phyloP scores from a whole-genome alignment of 2,329 filamentous ascomycete species.

The Coniochaeta prunicola region DNA sequence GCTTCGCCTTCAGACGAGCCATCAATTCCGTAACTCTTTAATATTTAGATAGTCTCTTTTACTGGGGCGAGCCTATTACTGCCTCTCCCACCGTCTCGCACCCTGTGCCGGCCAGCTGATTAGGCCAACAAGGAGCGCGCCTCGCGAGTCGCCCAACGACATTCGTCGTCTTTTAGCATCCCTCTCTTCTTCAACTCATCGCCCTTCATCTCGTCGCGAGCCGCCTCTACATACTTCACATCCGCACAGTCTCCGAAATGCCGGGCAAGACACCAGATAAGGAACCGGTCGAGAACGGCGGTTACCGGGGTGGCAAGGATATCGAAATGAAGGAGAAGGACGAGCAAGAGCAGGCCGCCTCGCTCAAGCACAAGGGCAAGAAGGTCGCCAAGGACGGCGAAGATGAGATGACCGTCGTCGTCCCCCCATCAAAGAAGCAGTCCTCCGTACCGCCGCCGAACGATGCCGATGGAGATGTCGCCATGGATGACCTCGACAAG shows the following conservation, averaged over 20 bases:
- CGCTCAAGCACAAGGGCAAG: conserved; percentile 59
- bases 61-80: neutral
- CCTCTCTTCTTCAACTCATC: conserved; percentile 7
- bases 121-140: conserved; percentile 14
- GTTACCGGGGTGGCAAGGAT: conserved; percentile 57
- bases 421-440: conserved; percentile 64
- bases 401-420: conserved; percentile 72
- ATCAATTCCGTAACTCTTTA: neutral
- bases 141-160: conserved; percentile 8
- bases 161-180: conserved; percentile 2
- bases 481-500: conserved; percentile 58
- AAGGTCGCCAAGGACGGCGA: conserved; percentile 59
- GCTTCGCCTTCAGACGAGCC: neutral
- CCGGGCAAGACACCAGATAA: conserved; percentile 68
- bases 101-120: neutral
- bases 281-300: conserved; percentile 61
- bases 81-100: neutral
- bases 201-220: conserved; percentile 5
- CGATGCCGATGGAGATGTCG: conserved; percentile 62
- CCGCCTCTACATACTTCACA: neutral
- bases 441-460: conserved; percentile 47
- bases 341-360: conserved; percentile 39
- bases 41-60: neutral
- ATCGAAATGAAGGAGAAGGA: conserved; percentile 63
- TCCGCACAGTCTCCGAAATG: conserved; percentile 37